phyloP scores from a whole-genome alignment of 2,329 filamentous ascomycete genomes.

The Ascosphaera acerosa region DNA sequence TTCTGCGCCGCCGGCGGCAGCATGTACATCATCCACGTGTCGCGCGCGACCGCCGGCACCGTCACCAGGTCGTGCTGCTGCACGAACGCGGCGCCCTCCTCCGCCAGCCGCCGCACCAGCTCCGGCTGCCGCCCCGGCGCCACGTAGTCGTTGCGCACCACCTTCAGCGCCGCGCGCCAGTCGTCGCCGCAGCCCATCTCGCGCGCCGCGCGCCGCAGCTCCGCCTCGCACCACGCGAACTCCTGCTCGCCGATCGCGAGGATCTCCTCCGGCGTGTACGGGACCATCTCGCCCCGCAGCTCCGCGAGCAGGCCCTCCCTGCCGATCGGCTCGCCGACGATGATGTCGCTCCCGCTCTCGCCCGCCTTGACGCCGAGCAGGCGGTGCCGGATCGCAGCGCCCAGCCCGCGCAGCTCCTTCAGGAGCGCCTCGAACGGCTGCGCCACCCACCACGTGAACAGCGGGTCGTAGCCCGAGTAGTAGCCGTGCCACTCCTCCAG shows the following conservation, averaged over 20 bases:
- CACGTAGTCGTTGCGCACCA: constrained; percentile 30
- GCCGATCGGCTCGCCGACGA: constrained; percentile 32
- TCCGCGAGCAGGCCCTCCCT: constrained; percentile 25
- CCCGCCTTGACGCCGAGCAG: constrained; percentile 22
- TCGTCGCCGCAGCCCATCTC: constrained; percentile 24
- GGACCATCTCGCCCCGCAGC: constrained; percentile 31
- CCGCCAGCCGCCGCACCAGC: constrained; percentile 26
- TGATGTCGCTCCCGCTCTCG: constrained; percentile 19
- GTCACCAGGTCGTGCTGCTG: constrained; percentile 29
- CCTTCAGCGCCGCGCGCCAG: constrained; percentile 29
- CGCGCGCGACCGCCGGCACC: constrained; percentile 26
- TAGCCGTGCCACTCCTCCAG: constrained; percentile 26
- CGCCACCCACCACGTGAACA: constrained; percentile 31
- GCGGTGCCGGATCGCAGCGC: constrained; percentile 16
- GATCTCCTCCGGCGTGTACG: constrained; percentile 32
- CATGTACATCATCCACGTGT: constrained; percentile 31
- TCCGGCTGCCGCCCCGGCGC: constrained; percentile 27
- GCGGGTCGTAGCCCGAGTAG: constrained; percentile 29
- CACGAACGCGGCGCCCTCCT: constrained; percentile 28
- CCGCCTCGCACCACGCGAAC: constrained; percentile 29
- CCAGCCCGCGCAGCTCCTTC: constrained; percentile 13
- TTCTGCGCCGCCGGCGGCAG: constrained; percentile 28
- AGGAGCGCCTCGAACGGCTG: constrained; percentile 21
- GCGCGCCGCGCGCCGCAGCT: constrained; percentile 27
- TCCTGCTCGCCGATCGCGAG: constrained; percentile 26